phyloP scores from a whole-genome alignment of 208 protist species.

The Spongospora subterranea region DNA sequence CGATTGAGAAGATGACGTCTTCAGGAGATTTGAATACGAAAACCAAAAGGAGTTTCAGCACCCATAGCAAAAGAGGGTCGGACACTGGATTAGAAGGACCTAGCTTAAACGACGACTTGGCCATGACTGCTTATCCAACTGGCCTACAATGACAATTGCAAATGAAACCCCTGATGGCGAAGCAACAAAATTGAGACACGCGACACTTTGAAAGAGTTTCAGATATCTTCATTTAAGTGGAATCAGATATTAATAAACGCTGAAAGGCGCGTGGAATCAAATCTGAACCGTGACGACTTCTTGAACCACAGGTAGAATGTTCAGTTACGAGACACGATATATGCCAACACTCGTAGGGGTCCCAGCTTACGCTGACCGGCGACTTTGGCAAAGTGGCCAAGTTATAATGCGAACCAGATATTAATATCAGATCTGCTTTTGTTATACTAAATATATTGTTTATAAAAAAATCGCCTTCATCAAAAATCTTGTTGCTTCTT shows the following conservation, averaged over 20 bases:
- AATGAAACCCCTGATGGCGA: not conserved
- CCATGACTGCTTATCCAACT: not conserved
- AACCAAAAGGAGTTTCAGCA: not conserved
- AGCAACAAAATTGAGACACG: not conserved
- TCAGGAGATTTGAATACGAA: slow-evolving; percentile 19
- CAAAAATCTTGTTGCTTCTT: not conserved
- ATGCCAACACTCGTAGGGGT: no score
- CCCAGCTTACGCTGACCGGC: no score
- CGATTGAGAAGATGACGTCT: slow-evolving; percentile 26
- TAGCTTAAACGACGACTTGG: not conserved
- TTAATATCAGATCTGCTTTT: no score
- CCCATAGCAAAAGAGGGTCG: not conserved
- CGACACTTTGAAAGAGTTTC: no score
- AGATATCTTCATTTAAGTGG: no score
- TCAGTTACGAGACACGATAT: no score
- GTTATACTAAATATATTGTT: not conserved
- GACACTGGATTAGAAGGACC: not conserved
- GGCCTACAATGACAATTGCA: no score
- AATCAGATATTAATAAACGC: no score
- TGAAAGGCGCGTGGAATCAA: not conserved
- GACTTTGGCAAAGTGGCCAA: no score
- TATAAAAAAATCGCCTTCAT: not conserved
- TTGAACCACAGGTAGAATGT: no score
- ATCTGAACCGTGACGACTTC: no score
- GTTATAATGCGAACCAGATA: no score